Evolutionary conservation across 2,329 filamentous ascomycete species (phyloP).

Genomic region (Dactylellina drechsleri): DNA sequence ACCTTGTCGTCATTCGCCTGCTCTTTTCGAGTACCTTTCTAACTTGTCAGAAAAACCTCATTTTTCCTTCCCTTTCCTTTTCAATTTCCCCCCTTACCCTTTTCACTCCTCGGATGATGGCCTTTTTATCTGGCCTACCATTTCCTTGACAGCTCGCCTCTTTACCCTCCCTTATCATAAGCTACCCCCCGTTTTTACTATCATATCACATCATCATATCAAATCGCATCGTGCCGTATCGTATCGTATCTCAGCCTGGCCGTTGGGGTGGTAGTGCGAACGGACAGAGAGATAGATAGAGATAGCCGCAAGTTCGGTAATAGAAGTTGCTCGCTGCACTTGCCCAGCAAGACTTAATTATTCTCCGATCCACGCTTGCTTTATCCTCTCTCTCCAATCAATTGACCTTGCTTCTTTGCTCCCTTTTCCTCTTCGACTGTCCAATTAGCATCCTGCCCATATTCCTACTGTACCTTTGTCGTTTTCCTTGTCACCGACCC

Average conservation of each 20-base stretch:
- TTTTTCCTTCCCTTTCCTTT: constrained; percentile 12
- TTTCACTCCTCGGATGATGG: constrained; percentile 24
- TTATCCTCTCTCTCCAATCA: constrained; percentile 9
- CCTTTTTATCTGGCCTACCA: constrained; percentile 38
- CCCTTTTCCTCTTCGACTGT: constrained; percentile 18
- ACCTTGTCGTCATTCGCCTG: constrained; percentile 39
- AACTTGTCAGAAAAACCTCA: constrained; percentile 32
- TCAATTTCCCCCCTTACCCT: constrained; percentile 11
- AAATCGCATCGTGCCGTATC: constrained; percentile 41
- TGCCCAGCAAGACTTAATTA: constrained; percentile 39
- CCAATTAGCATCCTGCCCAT: constrained; percentile 31
- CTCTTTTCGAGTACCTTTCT: constrained; percentile 50
- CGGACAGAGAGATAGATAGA: constrained; percentile 2
- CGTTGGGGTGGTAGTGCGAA: constrained; percentile 23
- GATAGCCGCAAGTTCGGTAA: constrained; percentile 44
- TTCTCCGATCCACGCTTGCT: constrained; percentile 37
- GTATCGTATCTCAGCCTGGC: constrained; percentile 27
- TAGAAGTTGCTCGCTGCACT: constrained; percentile 47
- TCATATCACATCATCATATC: constrained; percentile 27
- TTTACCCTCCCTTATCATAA: constrained; percentile 38
- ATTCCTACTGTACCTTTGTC: constrained; percentile 6
- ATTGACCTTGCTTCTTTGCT: constrained; percentile 28
- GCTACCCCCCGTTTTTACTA: constrained; percentile 15
- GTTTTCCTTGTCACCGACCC: constrained; percentile 54
- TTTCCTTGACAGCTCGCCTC: constrained; percentile 31